Evolutionary conservation across 768 basidiomycete species (phyloP), one percentile per base, ranked within the genome.

Genomic region (Tephrocybe sp.): DNA sequence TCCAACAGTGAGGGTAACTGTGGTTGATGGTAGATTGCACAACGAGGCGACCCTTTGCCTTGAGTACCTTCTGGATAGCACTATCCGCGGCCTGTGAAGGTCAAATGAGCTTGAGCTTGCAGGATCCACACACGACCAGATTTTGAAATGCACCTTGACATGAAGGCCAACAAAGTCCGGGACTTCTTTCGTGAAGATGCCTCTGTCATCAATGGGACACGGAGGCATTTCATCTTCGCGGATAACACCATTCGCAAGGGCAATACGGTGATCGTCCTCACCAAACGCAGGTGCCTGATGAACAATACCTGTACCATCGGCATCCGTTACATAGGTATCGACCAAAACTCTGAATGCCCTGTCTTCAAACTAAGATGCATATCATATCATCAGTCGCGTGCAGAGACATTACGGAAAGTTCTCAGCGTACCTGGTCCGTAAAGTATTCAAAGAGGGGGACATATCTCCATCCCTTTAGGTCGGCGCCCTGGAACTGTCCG

Each of bases 281-380:
- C 97, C 97, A 62, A 97, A 98, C 0, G 89, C 95, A 2, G 97
- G 97, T 2, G 97, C 93, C 71, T 99, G 97, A 66, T 99, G 97
- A 25, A 99, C 97, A 61, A 98, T 95, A 60, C 97, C 97, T 24
- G 97, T 99, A 63, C 97, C 97, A 52, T 93, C 90, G 13, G 83
- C 79, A 58, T 87, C 89, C 3, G 92, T 96, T 40, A 99, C 96
- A 65, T 99, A 99, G 0, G 86, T 86, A 62, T 99, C 97, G 18
- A 81, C 78, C 12, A 99, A 66, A 13, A 99, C 92, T 48, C 87
- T 71, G 75, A 96, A 98, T 0, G 92, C 96, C 58, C 81, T 84
- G 64, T 94, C 92, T 63, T 90, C 88, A 64, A 82, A 98, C 95
- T 98, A 34, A 11, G 52, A 15, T 44, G 28, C 47, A 28, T 13